A percentile compares a stretch with the other conserved stretches of the same genome.
Conservation (phyloP, 2,329 filamentous ascomycete genomes). For the Fusarium pilosicola region DNA sequence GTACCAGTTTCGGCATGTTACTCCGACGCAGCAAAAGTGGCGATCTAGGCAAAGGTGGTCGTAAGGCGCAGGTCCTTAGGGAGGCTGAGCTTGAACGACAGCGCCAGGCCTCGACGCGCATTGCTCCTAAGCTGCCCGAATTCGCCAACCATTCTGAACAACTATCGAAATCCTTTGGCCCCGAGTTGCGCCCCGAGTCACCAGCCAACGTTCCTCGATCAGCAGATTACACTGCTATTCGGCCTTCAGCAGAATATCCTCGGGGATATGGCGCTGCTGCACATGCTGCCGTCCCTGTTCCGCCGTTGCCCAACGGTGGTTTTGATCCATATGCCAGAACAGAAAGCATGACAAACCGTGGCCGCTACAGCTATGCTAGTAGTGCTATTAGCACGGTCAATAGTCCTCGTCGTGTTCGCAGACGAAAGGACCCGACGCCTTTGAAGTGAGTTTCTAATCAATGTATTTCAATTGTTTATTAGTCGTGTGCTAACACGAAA, state of each 20-base stretch:
- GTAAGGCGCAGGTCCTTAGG: conserved; percentile 66
- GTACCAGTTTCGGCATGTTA: conserved; percentile 66
- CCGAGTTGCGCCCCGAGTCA: conserved; percentile 71
- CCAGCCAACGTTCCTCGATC: conserved; percentile 66
- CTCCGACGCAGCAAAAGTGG: conserved; percentile 75
- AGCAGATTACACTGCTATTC: conserved; percentile 51
- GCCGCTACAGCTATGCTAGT: conserved; percentile 95
- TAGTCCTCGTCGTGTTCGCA: conserved; percentile 88
- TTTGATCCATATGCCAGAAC: conserved; percentile 83
- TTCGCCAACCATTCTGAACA: conserved; percentile 60
- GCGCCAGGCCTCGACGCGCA: conserved; percentile 58
- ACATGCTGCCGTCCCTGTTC: conserved; percentile 58
- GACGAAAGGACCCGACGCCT: conserved; percentile 95
- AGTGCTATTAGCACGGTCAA: conserved; percentile 91
- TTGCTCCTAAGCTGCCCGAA: conserved; percentile 62
- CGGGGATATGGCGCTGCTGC: conserved; percentile 52
- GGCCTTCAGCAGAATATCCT: conserved; percentile 63
- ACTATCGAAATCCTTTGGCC: conserved; percentile 57
- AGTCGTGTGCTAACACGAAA: neutral
- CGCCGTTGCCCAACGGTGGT: conserved; percentile 69
- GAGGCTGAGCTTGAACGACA: conserved; percentile 63
- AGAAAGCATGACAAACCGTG: conserved; percentile 96
- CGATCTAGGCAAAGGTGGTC: conserved; percentile 68
- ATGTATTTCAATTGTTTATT: neutral
- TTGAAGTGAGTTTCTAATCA: conserved; percentile 85